Evolutionary conservation across 768 basidiomycete species (phyloP), one percentile per base, ranked within the genome.

Genomic region (Mycena indigotica): DNA sequence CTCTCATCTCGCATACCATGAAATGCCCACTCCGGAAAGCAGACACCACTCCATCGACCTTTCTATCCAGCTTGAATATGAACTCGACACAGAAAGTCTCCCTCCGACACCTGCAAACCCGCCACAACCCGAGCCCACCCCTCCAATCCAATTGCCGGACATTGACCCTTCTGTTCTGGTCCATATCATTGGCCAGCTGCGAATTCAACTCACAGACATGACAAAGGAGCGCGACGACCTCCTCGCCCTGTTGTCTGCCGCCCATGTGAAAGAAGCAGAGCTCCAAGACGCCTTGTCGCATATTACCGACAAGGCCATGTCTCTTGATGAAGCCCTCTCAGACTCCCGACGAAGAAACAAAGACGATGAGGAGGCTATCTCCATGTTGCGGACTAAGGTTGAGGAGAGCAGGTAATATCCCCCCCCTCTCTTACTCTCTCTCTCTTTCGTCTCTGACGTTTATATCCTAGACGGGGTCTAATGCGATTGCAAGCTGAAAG

Each of bases 401-500:
- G 91, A 93, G 65, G 91, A 93, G 71, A 91, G 89, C 78, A 82
- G 91, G 91, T 89, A 46, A 21, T 28, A 21, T 40, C 17, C 30
- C 28, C 29, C 35, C 26, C 46, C 38, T 60, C 12, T 56, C 55
- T 56, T n/a, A n/a, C n/a, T n/a, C n/a, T n/a, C n/a, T n/a, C n/a
- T n/a, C n/a, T n/a, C n/a, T n/a, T n/a, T n/a, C n/a, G n/a, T n/a
- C n/a, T n/a, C n/a, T n/a, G n/a, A n/a, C n/a, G n/a, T n/a, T n/a
- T n/a, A n/a, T 35, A 0, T 24, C 29, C 25, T 67, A 91, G 91
- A 65, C 88, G 91, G 44, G 92, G 90, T 24, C 78, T 94, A 51
- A 94, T 94, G 92, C 83, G 89, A 17, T 78, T 94, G 8, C 92
- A 94, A 68, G 84, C 85, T 8, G 91, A 94, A 70, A 88, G 76